Base-by-base conservation (phyloP, 139 green algal genomes). In the Trebouxia sp. region DNA sequence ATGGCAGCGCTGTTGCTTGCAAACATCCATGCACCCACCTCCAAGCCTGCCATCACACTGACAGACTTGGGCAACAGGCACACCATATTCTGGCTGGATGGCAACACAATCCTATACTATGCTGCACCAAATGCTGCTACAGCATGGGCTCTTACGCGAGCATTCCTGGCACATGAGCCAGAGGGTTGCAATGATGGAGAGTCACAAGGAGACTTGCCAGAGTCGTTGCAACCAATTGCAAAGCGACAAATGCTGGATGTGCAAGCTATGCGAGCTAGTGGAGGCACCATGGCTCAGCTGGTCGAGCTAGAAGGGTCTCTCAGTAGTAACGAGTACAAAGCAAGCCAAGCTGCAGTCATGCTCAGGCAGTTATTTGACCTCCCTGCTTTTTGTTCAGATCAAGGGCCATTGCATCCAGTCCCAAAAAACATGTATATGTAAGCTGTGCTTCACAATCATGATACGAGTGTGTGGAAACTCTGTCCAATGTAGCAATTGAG, bases 1-100 rank as follows among this genome's bases (percentile, higher is more conserved):
- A 69, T 69, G 58, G 58, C 58, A 69, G 50, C 50, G 9, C 50
- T 62, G 50, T 24, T 62, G 50, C 50, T 62, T 62, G 50, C 50
- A 7, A 62, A 62, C 50, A 62, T 62, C 26, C 50, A 62, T 62
- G 50, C 50, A 62, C 50, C 50, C 5, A 15, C 26, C 28, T 24
- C 28, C 17, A 62, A 62, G 50, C 50, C 50, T 32, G 50, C 50
- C 5, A 22, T 62, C 17, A 62, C 50, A 28, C 28, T 62, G 50
- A 62, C 50, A 62, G 50, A 62, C 28, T 22, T 62, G 5, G 28
- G 50, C 26, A 22, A 62, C 8, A 62, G 5, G 14, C 50, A 62
- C 50, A 62, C 50, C 9, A 62, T 62, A 28, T 62, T 62, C 50
- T 62, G 50, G 50, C 50, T 62, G 26, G 50, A 62, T 62, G 50